Evolutionary conservation across 257 asterid species (phyloP).

Genomic region (Datura wrightii): DNA sequence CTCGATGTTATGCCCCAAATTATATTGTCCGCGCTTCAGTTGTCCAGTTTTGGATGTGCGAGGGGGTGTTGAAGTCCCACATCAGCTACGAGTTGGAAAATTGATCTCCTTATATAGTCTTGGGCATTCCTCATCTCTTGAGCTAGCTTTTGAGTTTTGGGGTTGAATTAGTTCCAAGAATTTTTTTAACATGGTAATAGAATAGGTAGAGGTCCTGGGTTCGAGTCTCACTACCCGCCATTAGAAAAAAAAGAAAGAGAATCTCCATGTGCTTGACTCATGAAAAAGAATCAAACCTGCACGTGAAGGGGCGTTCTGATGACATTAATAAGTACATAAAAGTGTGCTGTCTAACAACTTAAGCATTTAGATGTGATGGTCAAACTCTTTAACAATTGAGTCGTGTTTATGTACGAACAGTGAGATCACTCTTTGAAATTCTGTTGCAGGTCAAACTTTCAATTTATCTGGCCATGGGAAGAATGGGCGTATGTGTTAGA

Average conservation of each 20-base stretch:
- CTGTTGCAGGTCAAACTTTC: slow-evolving; percentile 87
- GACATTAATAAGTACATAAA: background rate
- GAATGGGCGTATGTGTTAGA: slow-evolving; percentile 95
- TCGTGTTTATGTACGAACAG: background rate
- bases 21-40: background rate
- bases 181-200: background rate
- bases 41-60: background rate
- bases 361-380: background rate
- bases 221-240: background rate
- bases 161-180: background rate
- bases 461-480: slow-evolving; percentile 99
- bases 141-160: background rate
- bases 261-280: background rate
- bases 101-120: background rate
- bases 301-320: background rate
- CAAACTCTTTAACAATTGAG: background rate
- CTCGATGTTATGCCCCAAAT: background rate
- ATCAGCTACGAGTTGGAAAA: background rate
- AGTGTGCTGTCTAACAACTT: background rate
- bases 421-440: slow-evolving; percentile 28
- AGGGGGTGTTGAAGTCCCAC: background rate
- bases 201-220: background rate
- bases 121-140: background rate
- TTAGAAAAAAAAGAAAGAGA: background rate
- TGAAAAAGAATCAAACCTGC: background rate